These are phyloP conservation scores for Carnegiea gigantea DNA, from an alignment of 179 eudicot species.

Conservation along the genomic window DNA sequence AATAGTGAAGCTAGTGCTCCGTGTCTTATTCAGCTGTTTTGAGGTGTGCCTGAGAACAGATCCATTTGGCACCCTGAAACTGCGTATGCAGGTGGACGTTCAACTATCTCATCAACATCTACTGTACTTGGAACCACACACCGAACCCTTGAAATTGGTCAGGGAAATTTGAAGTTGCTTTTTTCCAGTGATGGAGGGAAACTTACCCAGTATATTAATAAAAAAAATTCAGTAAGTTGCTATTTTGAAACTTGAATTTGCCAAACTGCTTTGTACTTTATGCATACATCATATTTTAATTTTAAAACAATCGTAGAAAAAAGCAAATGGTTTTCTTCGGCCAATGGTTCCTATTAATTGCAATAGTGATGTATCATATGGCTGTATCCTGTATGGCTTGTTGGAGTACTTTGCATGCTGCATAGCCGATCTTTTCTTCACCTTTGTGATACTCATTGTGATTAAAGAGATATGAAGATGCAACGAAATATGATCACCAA, in stretches of 20 bases:
- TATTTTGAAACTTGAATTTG: conserved; percentile 15
- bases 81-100: conserved; percentile 34
- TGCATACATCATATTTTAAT: neutral
- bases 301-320: neutral
- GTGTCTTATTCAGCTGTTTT: neutral
- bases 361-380: neutral
- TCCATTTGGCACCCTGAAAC: conserved; percentile 12
- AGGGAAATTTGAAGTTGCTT: conserved; percentile 72
- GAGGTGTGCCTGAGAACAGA: conserved; percentile 2
- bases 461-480: no score
- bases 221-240: conserved; percentile 56
- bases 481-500: no score
- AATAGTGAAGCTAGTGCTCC: neutral
- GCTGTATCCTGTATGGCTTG: neutral
- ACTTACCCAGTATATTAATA: conserved; percentile 61
- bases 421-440: neutral
- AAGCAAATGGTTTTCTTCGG: neutral
- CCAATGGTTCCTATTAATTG: neutral
- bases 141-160: conserved; percentile 64
- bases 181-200: conserved; percentile 53
- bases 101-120: conserved; percentile 48
- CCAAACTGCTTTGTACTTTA: conserved; percentile 2
- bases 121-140: conserved; percentile 37
- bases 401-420: neutral
- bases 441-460: neutral